A percentile compares a stretch with the other conserved stretches of the same genome.
Conservation (phyloP, 148 eudicot genomes). For the Rhododendron ovatum region DNA sequence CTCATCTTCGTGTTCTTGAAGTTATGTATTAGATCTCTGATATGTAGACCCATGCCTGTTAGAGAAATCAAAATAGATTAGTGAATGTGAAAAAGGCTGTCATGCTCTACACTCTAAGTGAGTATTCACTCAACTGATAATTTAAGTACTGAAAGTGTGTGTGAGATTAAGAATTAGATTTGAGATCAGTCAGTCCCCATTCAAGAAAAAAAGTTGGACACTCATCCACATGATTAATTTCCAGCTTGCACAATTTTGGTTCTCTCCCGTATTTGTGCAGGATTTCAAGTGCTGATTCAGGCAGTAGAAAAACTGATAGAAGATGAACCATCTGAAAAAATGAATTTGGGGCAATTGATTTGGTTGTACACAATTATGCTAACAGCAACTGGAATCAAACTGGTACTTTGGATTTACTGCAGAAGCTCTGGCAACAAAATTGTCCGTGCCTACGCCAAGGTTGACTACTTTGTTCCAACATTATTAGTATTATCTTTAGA, state of each 20-base stretch:
- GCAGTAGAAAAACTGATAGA: constrained; percentile 52
- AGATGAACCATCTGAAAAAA: constrained; percentile 38
- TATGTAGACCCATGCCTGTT: background rate
- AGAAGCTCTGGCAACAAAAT: constrained; percentile 64
- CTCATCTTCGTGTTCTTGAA: background rate
- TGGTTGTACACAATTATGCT: constrained; percentile 72
- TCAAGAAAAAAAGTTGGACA: background rate
- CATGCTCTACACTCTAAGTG: no score
- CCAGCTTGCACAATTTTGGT: background rate
- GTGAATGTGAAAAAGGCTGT: background rate
- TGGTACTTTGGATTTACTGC: constrained; percentile 62
- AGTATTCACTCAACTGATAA: no score
- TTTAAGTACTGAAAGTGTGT: no score
- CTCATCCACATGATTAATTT: background rate
- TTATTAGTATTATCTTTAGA: background rate
- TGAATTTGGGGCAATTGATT: constrained; percentile 38
- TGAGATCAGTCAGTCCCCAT: background rate
- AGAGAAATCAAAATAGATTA: background rate
- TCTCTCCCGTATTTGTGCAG: constrained; percentile 21
- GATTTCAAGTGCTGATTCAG: constrained; percentile 67
- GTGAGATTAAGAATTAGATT: background rate
- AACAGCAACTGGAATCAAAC: constrained; percentile 52
- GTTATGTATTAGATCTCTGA: background rate
- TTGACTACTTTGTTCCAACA: background rate
- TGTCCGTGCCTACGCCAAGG: constrained; percentile 81